Base-by-base conservation (phyloP, 192 early-diverging fungal genomes). In the Phlyctochytrium arcticum region DNA sequence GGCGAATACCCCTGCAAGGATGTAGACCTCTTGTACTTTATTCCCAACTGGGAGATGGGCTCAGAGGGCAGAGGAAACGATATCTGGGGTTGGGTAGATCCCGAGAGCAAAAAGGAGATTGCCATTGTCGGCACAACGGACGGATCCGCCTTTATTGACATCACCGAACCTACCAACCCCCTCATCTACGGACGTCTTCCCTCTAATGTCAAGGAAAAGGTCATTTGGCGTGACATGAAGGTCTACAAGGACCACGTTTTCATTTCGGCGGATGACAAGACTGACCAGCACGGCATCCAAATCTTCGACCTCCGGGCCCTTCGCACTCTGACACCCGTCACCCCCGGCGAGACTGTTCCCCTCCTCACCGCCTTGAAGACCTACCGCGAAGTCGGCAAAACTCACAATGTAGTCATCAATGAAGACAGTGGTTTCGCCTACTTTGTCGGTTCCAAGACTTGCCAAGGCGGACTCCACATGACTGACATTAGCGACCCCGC, bases 181-280 rank as follows among this genome's bases (percentile, higher is more conserved):
- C 17, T 29, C 4, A 26, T 29, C 30, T 27, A 26, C 9, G 50
- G 50, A 21, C 50, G 50, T 53, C 4, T 53, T 15, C 2, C 19
- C 30, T 29, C 50, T 4, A 53, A 53, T 19, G 50, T 53, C 5
- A 21, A 21, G 19, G 50, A 19, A 15, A 21, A 30, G 15, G 24
- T 53, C 19, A 15, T 27, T 17, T 53, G 50, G 50, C 19, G 50
- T 19, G 50, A 53, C 29, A 30, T 53, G 15, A 53, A 53, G 29
- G 50, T 53, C 30, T 53, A 27, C 29, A 53, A 53, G 30, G 50
- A 53, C 50, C 50, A 53, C 29, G 50, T 27, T 5, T 53, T 29
- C 50, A 53, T 53, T 30, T 17, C 29, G 15, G 50, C 50, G 17
- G 50, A 53, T 30, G 50, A 53, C 30, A 17, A 17, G 30, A 4